Percentiles rank a stretch among this genome's conserved stretches.
Conservation (phyloP, 73 alveolate species). For the Paramecium octaurelia region DNA sequence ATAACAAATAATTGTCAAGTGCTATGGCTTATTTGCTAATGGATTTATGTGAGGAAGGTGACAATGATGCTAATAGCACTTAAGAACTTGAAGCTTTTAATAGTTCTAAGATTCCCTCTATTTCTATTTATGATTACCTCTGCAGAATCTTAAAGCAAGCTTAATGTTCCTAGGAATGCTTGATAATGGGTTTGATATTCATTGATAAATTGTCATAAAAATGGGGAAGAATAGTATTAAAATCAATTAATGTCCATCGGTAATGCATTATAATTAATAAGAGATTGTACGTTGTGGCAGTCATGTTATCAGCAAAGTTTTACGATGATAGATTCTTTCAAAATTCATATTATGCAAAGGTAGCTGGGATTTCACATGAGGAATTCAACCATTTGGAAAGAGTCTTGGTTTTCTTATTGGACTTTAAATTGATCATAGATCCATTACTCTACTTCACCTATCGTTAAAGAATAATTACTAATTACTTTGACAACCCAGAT, state of each 20-base stretch:
- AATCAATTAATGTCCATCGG: conserved; percentile 51
- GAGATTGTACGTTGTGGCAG: conserved; percentile 27
- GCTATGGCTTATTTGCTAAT: not conserved
- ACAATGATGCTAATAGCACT: not conserved
- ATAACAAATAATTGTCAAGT: not conserved
- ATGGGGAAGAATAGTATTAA: conserved; percentile 34
- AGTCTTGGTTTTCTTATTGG: conserved; percentile 66
- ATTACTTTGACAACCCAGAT: not conserved
- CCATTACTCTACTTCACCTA: not conserved
- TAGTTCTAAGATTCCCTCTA: conserved; percentile 57
- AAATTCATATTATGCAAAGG: conserved; percentile 67
- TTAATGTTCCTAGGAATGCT: conserved; percentile 62
- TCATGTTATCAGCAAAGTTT: conserved; percentile 70
- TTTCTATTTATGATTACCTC: conserved; percentile 59
- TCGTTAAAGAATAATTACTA: not conserved
- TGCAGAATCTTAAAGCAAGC: conserved; percentile 56
- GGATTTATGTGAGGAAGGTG: conserved; percentile 13
- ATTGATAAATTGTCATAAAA: conserved; percentile 64
- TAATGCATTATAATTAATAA: conserved; percentile 33
- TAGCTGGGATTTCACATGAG: conserved; percentile 73
- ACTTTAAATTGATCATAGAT: conserved; percentile 66
- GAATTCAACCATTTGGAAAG: conserved; percentile 74
- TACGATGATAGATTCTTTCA: conserved; percentile 69
- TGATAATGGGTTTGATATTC: conserved; percentile 62
- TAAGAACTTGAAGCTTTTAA: not conserved